Percentiles rank a stretch among this genome's conserved stretches.
phyloP scores from a whole-genome alignment of 2,329 filamentous ascomycete species.

The Aspergillus sp. region DNA sequence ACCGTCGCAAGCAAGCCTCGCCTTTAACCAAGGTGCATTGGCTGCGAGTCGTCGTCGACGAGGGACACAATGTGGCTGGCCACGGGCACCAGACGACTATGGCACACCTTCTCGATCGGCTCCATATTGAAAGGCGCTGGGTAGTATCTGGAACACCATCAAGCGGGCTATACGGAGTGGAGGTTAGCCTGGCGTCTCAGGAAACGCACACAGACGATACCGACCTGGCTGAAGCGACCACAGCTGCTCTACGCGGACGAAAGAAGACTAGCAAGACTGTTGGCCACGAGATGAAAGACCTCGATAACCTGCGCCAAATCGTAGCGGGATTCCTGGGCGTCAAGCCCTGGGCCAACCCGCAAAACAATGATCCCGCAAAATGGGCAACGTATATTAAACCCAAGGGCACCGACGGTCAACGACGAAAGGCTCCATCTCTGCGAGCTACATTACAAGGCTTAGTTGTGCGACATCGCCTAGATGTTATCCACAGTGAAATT shows the following conservation, averaged over 20 bases:
- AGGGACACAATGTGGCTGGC: slow-evolving; percentile 83
- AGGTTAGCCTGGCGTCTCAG: slow-evolving; percentile 59
- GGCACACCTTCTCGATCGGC: slow-evolving; percentile 57
- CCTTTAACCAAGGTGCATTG: slow-evolving; percentile 76
- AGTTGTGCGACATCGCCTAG: slow-evolving; percentile 77
- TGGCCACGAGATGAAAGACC: slow-evolving; percentile 64
- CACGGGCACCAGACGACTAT: slow-evolving; percentile 63
- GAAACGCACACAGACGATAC: slow-evolving; percentile 43
- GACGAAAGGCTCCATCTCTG: slow-evolving; percentile 55
- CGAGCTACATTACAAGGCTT: slow-evolving; percentile 73
- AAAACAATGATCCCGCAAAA: slow-evolving; percentile 62
- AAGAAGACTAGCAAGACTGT: slow-evolving; percentile 46
- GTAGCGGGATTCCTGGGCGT: slow-evolving; percentile 73
- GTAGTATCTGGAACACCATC: slow-evolving; percentile 90
- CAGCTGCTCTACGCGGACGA: slow-evolving; percentile 37
- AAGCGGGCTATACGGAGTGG: slow-evolving; percentile 77
- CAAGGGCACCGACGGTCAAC: slow-evolving; percentile 58
- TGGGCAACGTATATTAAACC: slow-evolving; percentile 77
- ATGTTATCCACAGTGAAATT: slow-evolving; percentile 69
- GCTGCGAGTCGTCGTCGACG: slow-evolving; percentile 87
- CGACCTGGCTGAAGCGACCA: slow-evolving; percentile 36
- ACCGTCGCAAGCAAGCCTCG: slow-evolving; percentile 54
- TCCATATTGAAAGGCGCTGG: slow-evolving; percentile 75
- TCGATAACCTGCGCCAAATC: slow-evolving; percentile 69
- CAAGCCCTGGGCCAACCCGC: slow-evolving; percentile 75